Evolutionary conservation across 108 stramenopile genomes (phyloP), one percentile per base, ranked within the genome.

Genomic region (Nannochloropsis gaditana): DNA sequence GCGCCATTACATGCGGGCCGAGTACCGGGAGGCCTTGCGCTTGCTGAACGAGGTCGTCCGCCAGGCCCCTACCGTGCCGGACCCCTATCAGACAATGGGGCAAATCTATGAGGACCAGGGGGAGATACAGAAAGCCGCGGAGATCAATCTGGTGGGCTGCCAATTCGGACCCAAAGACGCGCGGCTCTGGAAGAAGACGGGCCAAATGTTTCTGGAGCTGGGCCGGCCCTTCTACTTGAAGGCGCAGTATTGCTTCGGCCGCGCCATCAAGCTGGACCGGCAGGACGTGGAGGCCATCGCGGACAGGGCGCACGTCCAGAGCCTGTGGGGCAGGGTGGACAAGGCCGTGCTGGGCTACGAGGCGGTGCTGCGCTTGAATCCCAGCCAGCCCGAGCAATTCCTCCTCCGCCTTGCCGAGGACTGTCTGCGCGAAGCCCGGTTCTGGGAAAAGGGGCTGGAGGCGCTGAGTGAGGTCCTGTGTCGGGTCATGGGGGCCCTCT

Each of bases 81-180:
- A 73, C 6, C 59, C 59, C 19, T 73, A 73, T n/a, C 59, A 73
- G 59, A 73, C n/a, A 2, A 73, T 73, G 59, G 59, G 59, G 59
- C 59, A 73, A n/a, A 73, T 73, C 59, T 73, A 73, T n/a, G 59
- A 73, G n/a, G 59, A 73, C 59, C 59, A 73, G n/a, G 59, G 59
- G 19, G 2, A 73, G 8, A 4, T 73, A 3, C 59, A 73, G n/a
- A 73, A 73, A 8, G 59, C 59, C 59, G 59, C 59, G 6, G 59
- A 73, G 59, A 73, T 73, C n/a, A 73, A 73, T n/a, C 59, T 73
- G 4, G 59, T 73, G 2, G 59, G 59, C 19, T 15, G 59, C n/a
- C 59, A 73, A 73, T 73, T 73, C 59, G 59, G 59, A 2, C 59
- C 59, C 5, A 73, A 73, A 2, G 59, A 73, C 59, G 59, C 59